These are phyloP conservation scores for Monilinia aucupariae DNA, from an alignment of 2,329 filamentous ascomycete species.

Conservation along the genomic window DNA sequence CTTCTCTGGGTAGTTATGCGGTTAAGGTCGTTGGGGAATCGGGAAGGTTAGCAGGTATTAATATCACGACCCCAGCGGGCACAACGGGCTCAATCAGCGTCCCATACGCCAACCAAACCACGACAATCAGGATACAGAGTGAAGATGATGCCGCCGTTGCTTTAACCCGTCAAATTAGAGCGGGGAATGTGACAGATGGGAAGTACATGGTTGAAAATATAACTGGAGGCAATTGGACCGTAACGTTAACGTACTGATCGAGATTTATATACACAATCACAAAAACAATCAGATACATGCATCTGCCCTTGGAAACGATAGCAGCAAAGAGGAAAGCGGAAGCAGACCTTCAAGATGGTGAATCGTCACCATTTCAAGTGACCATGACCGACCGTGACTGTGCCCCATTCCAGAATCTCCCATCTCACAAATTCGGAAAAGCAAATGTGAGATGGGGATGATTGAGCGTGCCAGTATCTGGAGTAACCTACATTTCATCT, in stretches of 20 bases:
- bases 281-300: no score
- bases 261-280: background rate
- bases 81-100: background rate
- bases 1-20: constrained; percentile 37
- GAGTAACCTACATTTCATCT: no score
- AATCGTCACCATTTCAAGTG: no score
- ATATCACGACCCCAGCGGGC: background rate
- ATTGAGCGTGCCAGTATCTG: no score
- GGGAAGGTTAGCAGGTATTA: background rate
- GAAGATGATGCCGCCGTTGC: no score
- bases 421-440: no score
- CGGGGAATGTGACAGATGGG: background rate
- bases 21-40: constrained; percentile 21
- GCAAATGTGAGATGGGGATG: no score
- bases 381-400: no score
- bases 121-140: background rate
- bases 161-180: background rate
- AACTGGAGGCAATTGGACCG: constrained; percentile 4
- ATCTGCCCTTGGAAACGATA: no score
- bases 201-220: background rate
- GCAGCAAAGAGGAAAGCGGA: no score
- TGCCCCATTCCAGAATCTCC: no score
- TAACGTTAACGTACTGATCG: background rate
- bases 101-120: background rate
- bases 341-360: no score